Evolutionary conservation across 2,329 filamentous ascomycete species (phyloP).

Genomic region (Beauveria asiatica): DNA sequence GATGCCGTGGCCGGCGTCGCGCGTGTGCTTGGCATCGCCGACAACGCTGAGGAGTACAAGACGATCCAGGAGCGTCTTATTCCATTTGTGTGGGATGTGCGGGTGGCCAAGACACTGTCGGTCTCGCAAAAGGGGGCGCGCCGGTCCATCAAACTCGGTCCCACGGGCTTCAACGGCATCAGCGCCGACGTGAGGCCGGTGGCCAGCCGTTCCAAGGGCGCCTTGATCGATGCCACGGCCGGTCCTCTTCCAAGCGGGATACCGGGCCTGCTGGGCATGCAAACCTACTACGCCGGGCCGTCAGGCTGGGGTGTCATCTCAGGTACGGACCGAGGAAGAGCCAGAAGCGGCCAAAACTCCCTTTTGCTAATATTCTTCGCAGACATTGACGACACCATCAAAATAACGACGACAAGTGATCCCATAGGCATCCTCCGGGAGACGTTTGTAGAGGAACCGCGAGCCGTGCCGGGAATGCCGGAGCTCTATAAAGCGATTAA

Average conservation of each 20-base stretch:
- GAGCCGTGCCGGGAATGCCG: conserved; percentile 72
- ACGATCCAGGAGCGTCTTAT: conserved; percentile 60
- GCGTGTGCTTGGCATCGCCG: conserved; percentile 57
- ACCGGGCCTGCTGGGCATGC: conserved; percentile 51
- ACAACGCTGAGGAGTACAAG: conserved; percentile 46
- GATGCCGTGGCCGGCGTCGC: conserved; percentile 63
- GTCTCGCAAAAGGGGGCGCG: conserved; percentile 42
- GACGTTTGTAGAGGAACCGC: conserved; percentile 72
- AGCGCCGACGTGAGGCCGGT: conserved; percentile 53
- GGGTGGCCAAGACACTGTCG: conserved; percentile 60
- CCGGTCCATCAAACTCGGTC: conserved; percentile 49
- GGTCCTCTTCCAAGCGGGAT: conserved; percentile 38
- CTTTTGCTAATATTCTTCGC: conserved; percentile 13
- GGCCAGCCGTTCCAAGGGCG: conserved; percentile 37
- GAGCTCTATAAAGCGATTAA: conserved; percentile 52
- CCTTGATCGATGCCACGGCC: conserved; percentile 38
- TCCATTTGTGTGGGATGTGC: conserved; percentile 71
- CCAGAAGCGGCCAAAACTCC: neutral
- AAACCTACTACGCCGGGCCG: conserved; percentile 64
- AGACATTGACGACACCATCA: conserved; percentile 92
- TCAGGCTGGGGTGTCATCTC: conserved; percentile 81
- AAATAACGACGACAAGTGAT: conserved; percentile 74
- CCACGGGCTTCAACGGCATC: conserved; percentile 64
- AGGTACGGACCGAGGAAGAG: conserved; percentile 31
- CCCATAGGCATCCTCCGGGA: conserved; percentile 72